Conservation (phyloP, 2,329 filamentous ascomycete genomes). For the Aspergillus aculeatus region DNA sequence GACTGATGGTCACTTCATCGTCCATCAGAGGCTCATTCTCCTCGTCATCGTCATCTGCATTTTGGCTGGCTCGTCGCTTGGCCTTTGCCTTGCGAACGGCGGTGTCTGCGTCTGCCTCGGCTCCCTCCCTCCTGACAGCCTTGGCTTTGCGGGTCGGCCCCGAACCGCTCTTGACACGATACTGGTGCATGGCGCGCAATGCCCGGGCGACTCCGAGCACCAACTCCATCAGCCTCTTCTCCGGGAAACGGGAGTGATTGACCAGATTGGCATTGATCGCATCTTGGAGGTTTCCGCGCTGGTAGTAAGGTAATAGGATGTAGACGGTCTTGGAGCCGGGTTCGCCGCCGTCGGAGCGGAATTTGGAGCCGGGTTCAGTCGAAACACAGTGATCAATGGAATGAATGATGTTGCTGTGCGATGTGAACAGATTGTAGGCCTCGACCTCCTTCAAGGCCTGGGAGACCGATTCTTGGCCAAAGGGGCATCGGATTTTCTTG, state of each 20-base stretch:
- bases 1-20: conserved; percentile 66
- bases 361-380: conserved; percentile 61
- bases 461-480: conserved; percentile 92
- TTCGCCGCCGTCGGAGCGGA: conserved; percentile 56
- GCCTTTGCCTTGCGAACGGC: conserved; percentile 38
- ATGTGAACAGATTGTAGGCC: conserved; percentile 86
- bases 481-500: conserved; percentile 98
- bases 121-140: conserved; percentile 55
- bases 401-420: conserved; percentile 81
- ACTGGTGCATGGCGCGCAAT: conserved; percentile 87
- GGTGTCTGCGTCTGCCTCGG: conserved; percentile 51
- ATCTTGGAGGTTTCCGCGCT: conserved; percentile 92
- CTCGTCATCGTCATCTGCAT: conserved; percentile 61
- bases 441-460: conserved; percentile 96
- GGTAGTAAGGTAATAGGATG: conserved; percentile 92
- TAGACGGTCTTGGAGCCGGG: conserved; percentile 88
- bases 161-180: conserved; percentile 62
- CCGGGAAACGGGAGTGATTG: conserved; percentile 87
- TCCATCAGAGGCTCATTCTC: conserved; percentile 84
- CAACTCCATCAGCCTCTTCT: conserved; percentile 80
- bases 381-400: conserved; percentile 79
- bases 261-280: conserved; percentile 98
- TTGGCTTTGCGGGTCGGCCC: conserved; percentile 56
- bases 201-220: conserved; percentile 91
- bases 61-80: conserved; percentile 45